Evolutionary conservation across 306 rosid genomes (phyloP).

Genomic region (Cyclanthera cordifolia): DNA sequence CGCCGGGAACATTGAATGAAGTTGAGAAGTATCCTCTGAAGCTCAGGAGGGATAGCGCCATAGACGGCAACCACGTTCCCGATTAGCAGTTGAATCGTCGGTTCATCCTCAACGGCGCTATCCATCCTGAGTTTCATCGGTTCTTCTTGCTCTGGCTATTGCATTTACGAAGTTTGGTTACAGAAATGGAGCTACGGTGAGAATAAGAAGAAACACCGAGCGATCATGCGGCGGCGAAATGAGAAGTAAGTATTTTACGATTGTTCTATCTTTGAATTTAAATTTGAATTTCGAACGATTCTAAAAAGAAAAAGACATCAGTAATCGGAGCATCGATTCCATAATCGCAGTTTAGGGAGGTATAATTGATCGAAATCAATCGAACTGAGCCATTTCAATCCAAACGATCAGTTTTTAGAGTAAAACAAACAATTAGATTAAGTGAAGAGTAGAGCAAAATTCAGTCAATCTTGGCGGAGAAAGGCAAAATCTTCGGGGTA

Average conservation of each 20-base stretch:
- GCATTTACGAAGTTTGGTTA: neutral
- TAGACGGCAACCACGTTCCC: neutral
- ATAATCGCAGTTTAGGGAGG: neutral
- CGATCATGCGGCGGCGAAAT: neutral
- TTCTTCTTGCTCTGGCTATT: slow-evolving; percentile 11
- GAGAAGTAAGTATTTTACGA: neutral
- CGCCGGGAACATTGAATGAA: neutral
- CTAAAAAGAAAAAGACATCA: neutral
- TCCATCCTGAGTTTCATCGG: slow-evolving; percentile 20
- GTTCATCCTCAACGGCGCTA: slow-evolving; percentile 5
- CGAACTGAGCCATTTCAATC: neutral
- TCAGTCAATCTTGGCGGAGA: neutral
- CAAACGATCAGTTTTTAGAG: neutral
- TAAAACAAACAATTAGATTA: neutral
- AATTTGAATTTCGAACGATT: neutral
- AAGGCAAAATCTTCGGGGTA: neutral
- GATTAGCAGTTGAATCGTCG: neutral
- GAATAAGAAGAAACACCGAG: neutral
- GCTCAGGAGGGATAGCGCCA: slow-evolving; percentile 24
- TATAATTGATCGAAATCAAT: neutral
- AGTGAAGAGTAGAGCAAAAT: neutral
- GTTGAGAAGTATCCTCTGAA: slow-evolving; percentile 13
- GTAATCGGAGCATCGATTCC: neutral
- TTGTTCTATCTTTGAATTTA: neutral
- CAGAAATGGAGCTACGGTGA: neutral